Evolutionary conservation across 805 yeast species (phyloP), one percentile per base, ranked within the genome.

Genomic region (Pichia paraexigua): DNA sequence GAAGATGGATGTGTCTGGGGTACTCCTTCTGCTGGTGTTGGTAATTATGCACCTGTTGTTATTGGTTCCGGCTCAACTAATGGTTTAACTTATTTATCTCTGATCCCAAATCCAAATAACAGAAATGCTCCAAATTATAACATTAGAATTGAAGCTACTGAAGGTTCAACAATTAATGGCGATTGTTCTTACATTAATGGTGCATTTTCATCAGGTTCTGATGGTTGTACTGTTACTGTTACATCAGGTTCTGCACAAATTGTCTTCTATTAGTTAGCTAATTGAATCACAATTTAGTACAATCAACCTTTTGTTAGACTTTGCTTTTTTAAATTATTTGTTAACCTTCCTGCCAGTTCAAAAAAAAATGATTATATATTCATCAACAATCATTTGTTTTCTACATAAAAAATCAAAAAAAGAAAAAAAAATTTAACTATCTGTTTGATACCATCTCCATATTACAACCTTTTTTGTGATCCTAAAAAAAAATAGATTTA

Each of bases 191-290:
- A 91, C 75, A 87, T 78, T 65, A 73, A 87, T 65, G 98, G 98
- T 61, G 53, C 61, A 37, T 87, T 83, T 76, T 77, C 77, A 62
- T 87, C 86, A 22, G 41, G 41, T 53, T 55, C 83, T 44, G 89
- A 82, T 61, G 98, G 98, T 60, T 92, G 98, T 80, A 92, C 98
- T 50, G 96, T 85, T 58, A 83, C 95, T 59, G 95, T 92, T 58
- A 80, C 89, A 53, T 68, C 75, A 32, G 98, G 99, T 69, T 73
- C 72, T 58, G 97, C 95, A 56, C 76, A 85, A 68, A 87, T 85
- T 68, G 96, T 89, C 50, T 76, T 90, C 58, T 89, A 88, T 63
- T 59, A 50, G 45, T 41, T 18, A 15, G 6, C 10, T 22, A 41
- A 9, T 37, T 37, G 35, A 37, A 18, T 24, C 15, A 41, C 5